A percentile compares a stretch with the other conserved stretches of the same genome.
Conservation (phyloP, 2,329 filamentous ascomycete genomes). For the Xylaria multiplex region DNA sequence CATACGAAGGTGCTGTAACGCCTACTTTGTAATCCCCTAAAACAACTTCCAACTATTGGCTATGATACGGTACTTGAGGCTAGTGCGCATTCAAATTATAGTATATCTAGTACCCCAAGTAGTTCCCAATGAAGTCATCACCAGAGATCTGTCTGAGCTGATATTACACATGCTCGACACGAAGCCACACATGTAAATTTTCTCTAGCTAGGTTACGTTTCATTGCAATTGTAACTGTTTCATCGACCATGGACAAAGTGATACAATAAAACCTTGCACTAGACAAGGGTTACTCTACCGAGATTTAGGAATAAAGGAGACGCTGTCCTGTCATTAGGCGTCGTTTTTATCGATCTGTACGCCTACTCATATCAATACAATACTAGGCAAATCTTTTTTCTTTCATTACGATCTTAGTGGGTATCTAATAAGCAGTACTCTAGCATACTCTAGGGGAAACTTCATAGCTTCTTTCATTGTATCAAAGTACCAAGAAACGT, state of each 20-base stretch:
- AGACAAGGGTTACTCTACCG: no score
- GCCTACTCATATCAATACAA: not conserved
- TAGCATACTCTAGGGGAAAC: not conserved
- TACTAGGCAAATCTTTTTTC: not conserved
- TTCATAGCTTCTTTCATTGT: not conserved
- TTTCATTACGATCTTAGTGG: not conserved
- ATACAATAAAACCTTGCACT: not conserved
- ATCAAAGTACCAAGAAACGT: no score
- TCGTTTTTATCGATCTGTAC: not conserved
- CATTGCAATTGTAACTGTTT: not conserved
- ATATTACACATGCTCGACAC: constrained; percentile 16
- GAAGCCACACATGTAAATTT: constrained; percentile 18
- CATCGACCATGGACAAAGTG: not conserved
- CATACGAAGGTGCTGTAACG: not conserved
- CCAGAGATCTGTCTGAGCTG: constrained; percentile 11
- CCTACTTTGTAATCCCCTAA: not conserved
- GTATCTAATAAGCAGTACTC: no score
- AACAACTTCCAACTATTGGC: not conserved
- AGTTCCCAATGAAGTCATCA: not conserved
- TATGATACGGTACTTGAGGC: not conserved
- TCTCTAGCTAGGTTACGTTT: not conserved
- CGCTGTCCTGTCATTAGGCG: not conserved
- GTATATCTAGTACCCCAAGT: not conserved
- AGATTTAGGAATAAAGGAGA: constrained; percentile 1
- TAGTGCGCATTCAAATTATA: not conserved